Conservation (phyloP, 306 rosid genomes). For the Casuarina cunninghamiana region DNA sequence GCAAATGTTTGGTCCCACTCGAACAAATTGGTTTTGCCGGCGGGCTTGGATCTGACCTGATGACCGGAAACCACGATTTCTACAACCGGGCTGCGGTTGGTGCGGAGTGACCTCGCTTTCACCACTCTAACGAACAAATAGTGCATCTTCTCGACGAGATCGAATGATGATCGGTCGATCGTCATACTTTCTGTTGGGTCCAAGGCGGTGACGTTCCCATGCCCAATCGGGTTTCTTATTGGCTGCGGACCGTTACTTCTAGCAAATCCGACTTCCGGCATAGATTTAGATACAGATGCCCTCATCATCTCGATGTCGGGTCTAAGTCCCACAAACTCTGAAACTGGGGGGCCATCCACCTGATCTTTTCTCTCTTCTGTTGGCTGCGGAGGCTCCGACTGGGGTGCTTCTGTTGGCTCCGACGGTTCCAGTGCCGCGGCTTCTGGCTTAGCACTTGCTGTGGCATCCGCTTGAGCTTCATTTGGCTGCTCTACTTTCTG, state of each 20-base stretch:
- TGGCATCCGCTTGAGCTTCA: not conserved
- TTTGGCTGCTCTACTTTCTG: slow-evolving; percentile 7
- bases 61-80: slow-evolving; percentile 52
- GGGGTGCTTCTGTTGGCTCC: not conserved
- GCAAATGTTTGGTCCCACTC: slow-evolving; percentile 97
- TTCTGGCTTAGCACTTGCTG: not conserved
- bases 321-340: slow-evolving; percentile 8
- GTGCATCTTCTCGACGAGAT: slow-evolving; percentile 92
- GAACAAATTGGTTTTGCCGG: slow-evolving; percentile 51
- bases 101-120: slow-evolving; percentile 64
- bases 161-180: slow-evolving; percentile 65
- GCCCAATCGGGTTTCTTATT: slow-evolving; percentile 33
- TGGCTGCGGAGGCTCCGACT: slow-evolving; percentile 8
- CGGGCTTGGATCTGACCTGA: slow-evolving; percentile 52
- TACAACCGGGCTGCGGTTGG: slow-evolving; percentile 52
- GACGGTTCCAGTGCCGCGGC: not conserved
- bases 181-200: slow-evolving; percentile 40
- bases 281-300: slow-evolving; percentile 25
- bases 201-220: slow-evolving; percentile 30
- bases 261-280: slow-evolving; percentile 39
- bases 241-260: slow-evolving; percentile 52
- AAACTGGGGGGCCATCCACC: slow-evolving; percentile 18
- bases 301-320: slow-evolving; percentile 26
- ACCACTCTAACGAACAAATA: slow-evolving; percentile 76
- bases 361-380: slow-evolving; percentile 4